Base-by-base conservation (phyloP, 495 filamentous ascomycete genomes). In the Tuber magnatum region DNA sequence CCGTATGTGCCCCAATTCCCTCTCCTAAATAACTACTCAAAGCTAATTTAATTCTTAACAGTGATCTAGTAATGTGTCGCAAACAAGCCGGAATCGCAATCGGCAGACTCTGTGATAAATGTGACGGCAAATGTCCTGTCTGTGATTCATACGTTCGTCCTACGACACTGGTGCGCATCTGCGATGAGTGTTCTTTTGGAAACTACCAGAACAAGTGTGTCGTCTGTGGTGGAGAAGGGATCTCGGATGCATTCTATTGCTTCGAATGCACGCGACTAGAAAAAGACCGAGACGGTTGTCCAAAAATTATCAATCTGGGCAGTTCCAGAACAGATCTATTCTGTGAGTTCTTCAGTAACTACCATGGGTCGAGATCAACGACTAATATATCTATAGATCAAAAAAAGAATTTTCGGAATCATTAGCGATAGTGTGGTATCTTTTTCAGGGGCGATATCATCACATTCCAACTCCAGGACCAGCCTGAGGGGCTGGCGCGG, bases 121-220 rank as follows among this genome's bases (percentile, higher is more conserved):
- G 95, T 87, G 95, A 99, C 86, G 95, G 95, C 85, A 99, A 98
- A 88, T 99, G 95, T 80, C 95, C 95, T 68, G 93, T 98, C 77
- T 99, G 95, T 89, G 95, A 99, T 84, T 94, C 92, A 77, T 99
- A 99, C 88, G 95, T 99, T 76, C 93, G 95, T 7, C 95, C 95
- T 2, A 98, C 96, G 10, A 99, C 96, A 9, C 91, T 97, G 44
- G 94, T 97, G 72, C 91, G 94, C 77, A 98, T 99, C 86, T 99
- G 95, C 87, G 95, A 99, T 85, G 95, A 99, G 85, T 99, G 95
- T 87, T 92, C 91, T 82, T 99, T 99, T 84, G 95, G 95, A 81
- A 99, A 99, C 86, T 99, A 98, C 86, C 95, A 98, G 86, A 99
- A 99, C 85, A 99, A 99, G 83, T 99, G 95, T 83, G 93, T 98